Conservation (phyloP, 179 eudicot genomes). For the Beta corolliflora region DNA sequence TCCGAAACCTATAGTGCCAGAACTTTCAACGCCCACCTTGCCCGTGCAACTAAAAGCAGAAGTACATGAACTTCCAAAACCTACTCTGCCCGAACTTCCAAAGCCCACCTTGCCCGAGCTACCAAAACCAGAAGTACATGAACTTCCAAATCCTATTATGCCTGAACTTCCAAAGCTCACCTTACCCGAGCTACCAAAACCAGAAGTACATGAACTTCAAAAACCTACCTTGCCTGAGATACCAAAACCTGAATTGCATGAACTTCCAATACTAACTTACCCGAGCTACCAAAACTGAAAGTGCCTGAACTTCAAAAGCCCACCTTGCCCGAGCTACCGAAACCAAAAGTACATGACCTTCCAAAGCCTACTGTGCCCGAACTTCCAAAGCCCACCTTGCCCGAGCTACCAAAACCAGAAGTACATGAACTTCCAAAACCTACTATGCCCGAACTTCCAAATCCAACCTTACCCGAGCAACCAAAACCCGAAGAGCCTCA, state of each 20-base stretch:
- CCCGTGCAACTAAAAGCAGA: constrained; percentile 19
- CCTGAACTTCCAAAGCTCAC: constrained; percentile 8
- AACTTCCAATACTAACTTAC: constrained; percentile 14
- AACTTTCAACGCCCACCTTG: constrained; percentile 16
- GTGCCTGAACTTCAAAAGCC: neutral
- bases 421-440: constrained; percentile 10
- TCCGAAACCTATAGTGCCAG: constrained; percentile 13
- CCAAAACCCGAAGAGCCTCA: neutral
- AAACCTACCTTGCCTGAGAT: constrained; percentile 1
- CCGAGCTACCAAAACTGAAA: constrained; percentile 18
- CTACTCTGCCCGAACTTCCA: constrained; percentile 19
- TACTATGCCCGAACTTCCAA: constrained; percentile 16
- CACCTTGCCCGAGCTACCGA: neutral
- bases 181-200: constrained; percentile 23
- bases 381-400: constrained; percentile 16
- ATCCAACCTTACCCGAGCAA: constrained; percentile 13
- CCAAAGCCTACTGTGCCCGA: constrained; percentile 25
- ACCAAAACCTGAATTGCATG: neutral
- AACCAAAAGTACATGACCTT: constrained; percentile 4
- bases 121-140: constrained; percentile 22
- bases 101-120: constrained; percentile 12
- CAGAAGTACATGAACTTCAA: constrained; percentile 2
- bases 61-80: constrained; percentile 16
- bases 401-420: constrained; percentile 4
- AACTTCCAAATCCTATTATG: constrained; percentile 21